Evolutionary conservation across 495 filamentous ascomycete genomes (phyloP).

Genomic region (Trichocladium uniseriatum): DNA sequence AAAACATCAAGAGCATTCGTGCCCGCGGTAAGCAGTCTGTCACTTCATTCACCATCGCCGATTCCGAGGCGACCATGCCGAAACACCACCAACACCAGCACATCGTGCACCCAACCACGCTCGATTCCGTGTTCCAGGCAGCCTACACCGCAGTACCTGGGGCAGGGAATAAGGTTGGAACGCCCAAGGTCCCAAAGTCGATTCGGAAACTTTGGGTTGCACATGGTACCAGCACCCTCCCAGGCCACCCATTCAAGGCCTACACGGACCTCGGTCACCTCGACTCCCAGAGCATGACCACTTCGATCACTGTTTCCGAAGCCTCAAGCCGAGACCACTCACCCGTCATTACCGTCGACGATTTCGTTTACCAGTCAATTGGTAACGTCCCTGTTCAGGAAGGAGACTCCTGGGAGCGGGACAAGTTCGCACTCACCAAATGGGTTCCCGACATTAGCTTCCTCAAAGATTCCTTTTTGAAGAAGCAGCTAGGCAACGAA

Average conservation of each 20-base stretch:
- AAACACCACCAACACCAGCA: conserved; percentile 31
- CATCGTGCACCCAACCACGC: conserved; percentile 41
- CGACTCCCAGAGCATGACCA: conserved; percentile 17
- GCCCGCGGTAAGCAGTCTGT: conserved; percentile 17
- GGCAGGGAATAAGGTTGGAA: conserved; percentile 6
- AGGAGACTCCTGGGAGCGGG: conserved; percentile 7
- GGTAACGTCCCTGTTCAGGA: conserved; percentile 6
- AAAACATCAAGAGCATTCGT: conserved; percentile 25
- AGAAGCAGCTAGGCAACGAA: conserved; percentile 15
- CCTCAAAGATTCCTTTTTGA: conserved; percentile 13
- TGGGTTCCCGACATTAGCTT: conserved; percentile 25
- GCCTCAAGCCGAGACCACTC: background rate
- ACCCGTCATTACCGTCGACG: conserved; percentile 14
- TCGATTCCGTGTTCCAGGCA: conserved; percentile 35
- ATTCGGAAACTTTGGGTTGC: conserved; percentile 23
- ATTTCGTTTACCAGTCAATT: conserved; percentile 23
- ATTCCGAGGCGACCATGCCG: conserved; percentile 36
- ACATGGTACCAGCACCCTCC: conserved; percentile 6
- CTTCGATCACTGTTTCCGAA: conserved; percentile 13
- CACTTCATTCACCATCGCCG: conserved; percentile 26
- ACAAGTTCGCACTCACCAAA: conserved; percentile 17
- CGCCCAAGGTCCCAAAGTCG: conserved; percentile 18
- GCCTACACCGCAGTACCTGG: conserved; percentile 19
- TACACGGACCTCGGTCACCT: conserved; percentile 14
- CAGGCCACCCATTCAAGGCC: conserved; percentile 16